Evolutionary conservation across 2,329 filamentous ascomycete genomes (phyloP), one percentile per base, ranked within the genome.

Genomic region (Calcarisporium arbuscula): DNA sequence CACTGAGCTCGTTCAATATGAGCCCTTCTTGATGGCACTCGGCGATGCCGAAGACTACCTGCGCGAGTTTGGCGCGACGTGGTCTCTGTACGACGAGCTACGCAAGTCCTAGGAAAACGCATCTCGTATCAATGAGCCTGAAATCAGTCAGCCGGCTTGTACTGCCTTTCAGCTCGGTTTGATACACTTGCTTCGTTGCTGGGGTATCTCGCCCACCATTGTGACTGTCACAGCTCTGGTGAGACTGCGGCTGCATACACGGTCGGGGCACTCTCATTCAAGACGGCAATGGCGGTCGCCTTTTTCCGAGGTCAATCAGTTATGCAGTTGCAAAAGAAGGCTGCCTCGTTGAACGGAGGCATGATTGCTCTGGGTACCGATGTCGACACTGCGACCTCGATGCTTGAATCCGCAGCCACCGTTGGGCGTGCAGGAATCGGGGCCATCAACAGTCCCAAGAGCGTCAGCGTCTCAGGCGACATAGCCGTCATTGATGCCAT

Each of bases 141-240:
- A 50, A 23, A 39, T 59, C 31, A 52, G 50, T 20, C 57, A 62
- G 33, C 53, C 61, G 8, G 33, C 54, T 4, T 64, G 57, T 34
- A 63, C 60, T 10, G 54, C 56, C 2, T 19, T 64, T 5, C 62
- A 65, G 36, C 38, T 65, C n/a, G 60, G 42, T 17, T 37, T 65
- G 2, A 45, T 61, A 1, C 42, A 50, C n/a, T 41, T 62, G 1
- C 46, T 58, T 30, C 38, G 37, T 18, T 36, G 42, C 16, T 57
- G 52, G 41, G 46, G 44, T 7, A 34, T 60, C 8, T 30, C 21
- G 6, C 53, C 54, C 6, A 18, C 38, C 7, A 39, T 41, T 8
- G 52, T 55, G 4, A 43, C 48, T 4, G 57, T 1, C 57, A 61
- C 30, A 57, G 53, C 3, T 53, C 49, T 21, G 57, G 57, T 4